Conservation (phyloP, 2,329 filamentous ascomycete species). For the Trichoderma oligosporum region DNA sequence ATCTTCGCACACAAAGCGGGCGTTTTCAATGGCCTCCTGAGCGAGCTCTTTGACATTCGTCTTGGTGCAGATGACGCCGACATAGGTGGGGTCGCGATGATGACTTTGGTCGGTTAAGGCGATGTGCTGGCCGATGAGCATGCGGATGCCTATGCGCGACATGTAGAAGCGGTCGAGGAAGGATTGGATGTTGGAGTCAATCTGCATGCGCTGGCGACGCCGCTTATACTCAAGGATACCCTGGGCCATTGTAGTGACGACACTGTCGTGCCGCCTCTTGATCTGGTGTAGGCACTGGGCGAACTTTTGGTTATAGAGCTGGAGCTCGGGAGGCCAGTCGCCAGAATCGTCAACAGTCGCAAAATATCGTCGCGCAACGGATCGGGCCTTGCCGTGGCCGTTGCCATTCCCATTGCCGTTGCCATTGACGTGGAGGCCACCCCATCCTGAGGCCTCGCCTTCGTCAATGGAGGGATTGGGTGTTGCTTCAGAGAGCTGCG, state of each 20-base stretch:
- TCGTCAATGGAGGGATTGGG: constrained; percentile 84
- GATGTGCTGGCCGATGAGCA: constrained; percentile 98
- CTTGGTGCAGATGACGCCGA: constrained; percentile 98
- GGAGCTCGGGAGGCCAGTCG: constrained; percentile 90
- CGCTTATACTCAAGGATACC: constrained; percentile 98
- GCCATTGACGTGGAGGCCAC: constrained; percentile 37
- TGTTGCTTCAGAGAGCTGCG: constrained; percentile 77
- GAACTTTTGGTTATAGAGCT: constrained; percentile 91
- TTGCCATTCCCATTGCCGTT: constrained; percentile 45
- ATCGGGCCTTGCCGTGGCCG: constrained; percentile 42
- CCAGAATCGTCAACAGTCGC: constrained; percentile 82
- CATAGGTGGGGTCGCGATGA: constrained; percentile 85
- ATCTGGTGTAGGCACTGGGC: constrained; percentile 86
- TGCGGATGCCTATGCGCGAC: constrained; percentile 97
- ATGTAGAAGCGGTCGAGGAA: constrained; percentile 99
- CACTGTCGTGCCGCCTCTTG: constrained; percentile 92
- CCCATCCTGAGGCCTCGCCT: constrained; percentile 70
- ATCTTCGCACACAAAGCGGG: constrained; percentile 97
- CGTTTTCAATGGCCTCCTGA: constrained; percentile 96
- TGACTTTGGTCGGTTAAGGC: constrained; percentile 91
- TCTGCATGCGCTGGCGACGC: constrained; percentile 93
- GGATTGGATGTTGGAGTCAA: constrained; percentile 93
- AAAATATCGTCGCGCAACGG: constrained; percentile 66
- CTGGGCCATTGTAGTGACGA: constrained; percentile 96
- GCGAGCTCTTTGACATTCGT: constrained; percentile 94